Percentiles rank a stretch among this genome's conserved stretches.
These are phyloP conservation scores for Tulasnella calospora DNA, from an alignment of 768 basidiomycete species.

Conservation along the genomic window DNA sequence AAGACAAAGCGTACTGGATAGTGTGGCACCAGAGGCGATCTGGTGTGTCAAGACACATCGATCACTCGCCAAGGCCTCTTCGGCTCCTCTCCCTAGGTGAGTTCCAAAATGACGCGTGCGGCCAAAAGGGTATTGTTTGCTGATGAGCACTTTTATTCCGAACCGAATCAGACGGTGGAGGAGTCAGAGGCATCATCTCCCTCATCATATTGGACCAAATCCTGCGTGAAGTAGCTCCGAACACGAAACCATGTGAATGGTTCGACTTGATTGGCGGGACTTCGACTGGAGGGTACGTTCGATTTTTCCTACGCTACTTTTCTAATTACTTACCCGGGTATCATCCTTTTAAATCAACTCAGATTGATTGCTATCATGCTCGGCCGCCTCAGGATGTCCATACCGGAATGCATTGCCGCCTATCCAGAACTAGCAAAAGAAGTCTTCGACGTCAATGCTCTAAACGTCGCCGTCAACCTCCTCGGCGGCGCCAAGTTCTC, in stretches of 20 bases:
- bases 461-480: neutral
- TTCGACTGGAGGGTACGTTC: slow-evolving; percentile 3
- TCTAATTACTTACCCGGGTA: neutral
- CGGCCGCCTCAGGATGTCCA: slow-evolving; percentile 38
- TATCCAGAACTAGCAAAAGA: slow-evolving; percentile 35
- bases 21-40: neutral
- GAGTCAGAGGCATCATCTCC: neutral
- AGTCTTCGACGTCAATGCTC: slow-evolving; percentile 32
- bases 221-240: neutral
- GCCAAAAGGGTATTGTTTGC: neutral
- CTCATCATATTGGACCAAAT: slow-evolving; percentile 8
- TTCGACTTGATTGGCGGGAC: slow-evolving; percentile 16
- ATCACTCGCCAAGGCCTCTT: neutral
- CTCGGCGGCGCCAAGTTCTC: slow-evolving; percentile 3
- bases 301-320: neutral
- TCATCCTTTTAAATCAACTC: neutral
- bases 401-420: slow-evolving; percentile 36
- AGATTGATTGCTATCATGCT: slow-evolving; percentile 40
- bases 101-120: neutral
- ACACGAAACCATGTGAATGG: neutral
- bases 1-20: neutral
- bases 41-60: neutral
- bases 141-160: neutral
- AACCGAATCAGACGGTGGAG: slow-evolving; percentile 2
- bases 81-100: slow-evolving; percentile 7